Evolutionary conservation across 495 filamentous ascomycete genomes (phyloP).

Genomic region (Talaromyces ruber): DNA sequence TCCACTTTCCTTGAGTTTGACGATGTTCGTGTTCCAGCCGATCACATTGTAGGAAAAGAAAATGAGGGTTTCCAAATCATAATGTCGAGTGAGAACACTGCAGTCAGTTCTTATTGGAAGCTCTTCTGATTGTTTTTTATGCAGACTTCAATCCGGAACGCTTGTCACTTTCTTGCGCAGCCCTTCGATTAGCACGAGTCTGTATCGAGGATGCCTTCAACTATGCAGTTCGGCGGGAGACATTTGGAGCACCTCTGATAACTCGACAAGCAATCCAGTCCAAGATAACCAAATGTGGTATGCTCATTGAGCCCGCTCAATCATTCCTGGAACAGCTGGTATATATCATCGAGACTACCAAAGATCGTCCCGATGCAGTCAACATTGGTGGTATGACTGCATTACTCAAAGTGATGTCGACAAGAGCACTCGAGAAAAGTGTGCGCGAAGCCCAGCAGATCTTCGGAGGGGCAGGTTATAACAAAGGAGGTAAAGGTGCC

Average conservation of each 20-base stretch:
- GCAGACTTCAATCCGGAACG: conserved; percentile 42
- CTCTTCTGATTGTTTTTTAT: not conserved
- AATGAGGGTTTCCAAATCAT: conserved; percentile 41
- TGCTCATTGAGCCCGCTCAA: conserved; percentile 40
- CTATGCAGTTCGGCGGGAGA: conserved; percentile 39
- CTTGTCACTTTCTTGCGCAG: conserved; percentile 30
- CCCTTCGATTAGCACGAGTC: conserved; percentile 34
- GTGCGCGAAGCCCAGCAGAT: conserved; percentile 54
- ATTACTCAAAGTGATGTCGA: conserved; percentile 45
- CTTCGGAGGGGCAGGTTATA: conserved; percentile 49
- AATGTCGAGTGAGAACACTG: conserved; percentile 33
- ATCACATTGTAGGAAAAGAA: conserved; percentile 35
- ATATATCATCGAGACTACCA: conserved; percentile 34
- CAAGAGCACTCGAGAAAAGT: conserved; percentile 44
- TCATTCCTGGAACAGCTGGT: conserved; percentile 41
- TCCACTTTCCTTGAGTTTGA: conserved; percentile 41
- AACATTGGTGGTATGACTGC: conserved; percentile 42
- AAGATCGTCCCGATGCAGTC: conserved; percentile 25
- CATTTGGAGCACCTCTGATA: conserved; percentile 40
- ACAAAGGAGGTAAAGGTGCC: conserved; percentile 41
- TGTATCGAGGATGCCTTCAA: conserved; percentile 41
- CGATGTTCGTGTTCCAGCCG: conserved; percentile 36
- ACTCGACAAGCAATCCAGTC: conserved; percentile 35
- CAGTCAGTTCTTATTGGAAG: not conserved
- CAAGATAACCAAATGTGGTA: conserved; percentile 40